These are phyloP conservation scores for Xylaria multiplex DNA, from an alignment of 2,329 filamentous ascomycete species.

Conservation along the genomic window DNA sequence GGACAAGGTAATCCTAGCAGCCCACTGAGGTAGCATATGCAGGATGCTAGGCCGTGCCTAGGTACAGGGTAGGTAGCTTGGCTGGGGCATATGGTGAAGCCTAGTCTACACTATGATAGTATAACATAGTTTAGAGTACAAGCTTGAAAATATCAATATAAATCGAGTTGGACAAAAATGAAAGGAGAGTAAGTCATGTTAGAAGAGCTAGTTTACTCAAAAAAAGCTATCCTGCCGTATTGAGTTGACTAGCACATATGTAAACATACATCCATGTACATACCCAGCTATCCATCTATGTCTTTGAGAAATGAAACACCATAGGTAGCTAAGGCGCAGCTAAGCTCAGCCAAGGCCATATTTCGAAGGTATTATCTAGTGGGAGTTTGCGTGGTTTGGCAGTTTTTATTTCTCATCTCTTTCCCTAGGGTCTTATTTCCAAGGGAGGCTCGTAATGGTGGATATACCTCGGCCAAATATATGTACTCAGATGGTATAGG, in stretches of 20 bases:
- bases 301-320: background rate
- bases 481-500: conserved; percentile 5
- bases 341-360: conserved; percentile 4
- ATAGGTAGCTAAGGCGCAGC: background rate
- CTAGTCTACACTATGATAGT: too few species aligned
- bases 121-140: too few species aligned
- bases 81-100: too few species aligned
- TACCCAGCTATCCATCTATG: conserved; percentile 8
- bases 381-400: background rate
- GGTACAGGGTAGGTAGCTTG: too few species aligned
- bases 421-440: background rate
- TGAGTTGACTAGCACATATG: too few species aligned
- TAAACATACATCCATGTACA: background rate
- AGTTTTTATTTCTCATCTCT: background rate
- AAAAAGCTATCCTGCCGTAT: background rate
- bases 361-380: conserved; percentile 1
- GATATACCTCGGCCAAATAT: background rate
- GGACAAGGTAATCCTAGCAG: too few species aligned
- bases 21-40: too few species aligned
- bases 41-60: too few species aligned
- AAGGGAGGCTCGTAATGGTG: background rate
- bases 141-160: background rate
- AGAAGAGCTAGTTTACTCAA: too few species aligned
- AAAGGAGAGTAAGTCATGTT: too few species aligned
- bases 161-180: too few species aligned